Base-by-base conservation (phyloP, 1,284 basidiomycete genomes). In the Heterobasidion occidentale region DNA sequence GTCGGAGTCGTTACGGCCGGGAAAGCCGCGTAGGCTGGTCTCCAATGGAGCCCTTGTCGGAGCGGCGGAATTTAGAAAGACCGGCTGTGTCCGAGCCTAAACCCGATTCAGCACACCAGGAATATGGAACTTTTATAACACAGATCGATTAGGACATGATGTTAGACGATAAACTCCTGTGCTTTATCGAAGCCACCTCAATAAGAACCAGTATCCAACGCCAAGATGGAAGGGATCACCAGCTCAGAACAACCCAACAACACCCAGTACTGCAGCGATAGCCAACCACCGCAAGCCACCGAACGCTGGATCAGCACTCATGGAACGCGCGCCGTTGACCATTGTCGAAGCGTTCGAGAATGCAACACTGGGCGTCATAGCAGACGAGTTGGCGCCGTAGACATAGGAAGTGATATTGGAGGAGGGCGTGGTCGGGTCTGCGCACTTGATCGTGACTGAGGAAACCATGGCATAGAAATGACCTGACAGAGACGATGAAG, bases 381-480 rank as follows among this genome's bases (percentile, higher is more conserved):
- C 63, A 6, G 81, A 74, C 7, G 75, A 63, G 67, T 88, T 86
- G 51, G 73, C 44, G 58, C 75, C 76, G 61, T 88, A 89, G 7
- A 81, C 72, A 66, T 89, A 88, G 17, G 81, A 82, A 1, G 81
- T 81, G 14, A 78, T 70, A 63, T 77, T 74, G 19, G 76, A 57
- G 14, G 67, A 64, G 3, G 77, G 70, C 15, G 71, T 46, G 4
- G 65, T 60, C 2, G 79, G 67, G 63, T 85, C 81, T 8, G 74
- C 71, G 68, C 88, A 90, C 58, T 78, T 73, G 63, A 90, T 70
- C 19, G 76, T 73, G 56, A 90, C 75, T 2, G 79, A 80, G 61
- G 80, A 70, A 58, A 84, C 71, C 55, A 80, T 71, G 6, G 81
- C 75, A 58, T 82, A 84, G 67, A 86, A 89, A 64, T 88, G 75